Evolutionary conservation across 768 basidiomycete genomes (phyloP).

Genomic region (Rhizopogon rudus): DNA sequence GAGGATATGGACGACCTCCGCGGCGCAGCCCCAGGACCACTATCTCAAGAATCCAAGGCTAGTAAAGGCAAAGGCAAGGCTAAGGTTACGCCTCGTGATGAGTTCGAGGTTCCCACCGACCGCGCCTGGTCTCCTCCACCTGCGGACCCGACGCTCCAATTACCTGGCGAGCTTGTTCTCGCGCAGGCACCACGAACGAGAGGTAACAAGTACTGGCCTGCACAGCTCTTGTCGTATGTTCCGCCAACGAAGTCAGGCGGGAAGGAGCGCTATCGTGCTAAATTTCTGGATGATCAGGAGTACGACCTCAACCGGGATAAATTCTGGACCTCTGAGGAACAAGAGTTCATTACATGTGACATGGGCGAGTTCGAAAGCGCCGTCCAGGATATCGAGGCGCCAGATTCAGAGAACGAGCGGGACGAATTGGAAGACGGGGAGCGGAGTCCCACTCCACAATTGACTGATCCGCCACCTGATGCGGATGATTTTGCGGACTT

Average conservation of each 20-base stretch:
- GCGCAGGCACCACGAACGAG: slow-evolving; percentile 32
- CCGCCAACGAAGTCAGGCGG: slow-evolving; percentile 33
- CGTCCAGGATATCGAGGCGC: slow-evolving; percentile 22
- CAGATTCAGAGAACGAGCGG: slow-evolving; percentile 24
- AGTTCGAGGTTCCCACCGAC: slow-evolving; percentile 6
- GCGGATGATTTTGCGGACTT: slow-evolving; percentile 47
- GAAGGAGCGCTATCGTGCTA: slow-evolving; percentile 47
- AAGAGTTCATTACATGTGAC: slow-evolving; percentile 60
- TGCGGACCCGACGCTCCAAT: slow-evolving; percentile 43
- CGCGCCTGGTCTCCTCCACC: slow-evolving; percentile 35
- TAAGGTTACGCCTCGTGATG: slow-evolving; percentile 11
- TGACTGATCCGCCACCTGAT: slow-evolving; percentile 35
- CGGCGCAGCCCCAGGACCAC: slow-evolving; percentile 1
- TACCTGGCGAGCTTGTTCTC: slow-evolving; percentile 67
- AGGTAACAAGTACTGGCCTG: slow-evolving; percentile 58
- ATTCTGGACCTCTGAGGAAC: slow-evolving; percentile 56
- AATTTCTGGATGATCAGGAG: slow-evolving; percentile 52
- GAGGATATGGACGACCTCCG: background rate
- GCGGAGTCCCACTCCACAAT: background rate
- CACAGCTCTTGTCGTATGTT: slow-evolving; percentile 48
- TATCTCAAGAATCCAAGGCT: slow-evolving; percentile 12
- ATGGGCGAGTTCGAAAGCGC: slow-evolving; percentile 53
- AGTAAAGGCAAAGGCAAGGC: slow-evolving; percentile 10
- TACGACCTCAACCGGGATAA: slow-evolving; percentile 38
- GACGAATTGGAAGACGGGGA: slow-evolving; percentile 26